phyloP scores from a whole-genome alignment of 2,329 filamentous ascomycete species.

The Microdochium bolleyi region DNA sequence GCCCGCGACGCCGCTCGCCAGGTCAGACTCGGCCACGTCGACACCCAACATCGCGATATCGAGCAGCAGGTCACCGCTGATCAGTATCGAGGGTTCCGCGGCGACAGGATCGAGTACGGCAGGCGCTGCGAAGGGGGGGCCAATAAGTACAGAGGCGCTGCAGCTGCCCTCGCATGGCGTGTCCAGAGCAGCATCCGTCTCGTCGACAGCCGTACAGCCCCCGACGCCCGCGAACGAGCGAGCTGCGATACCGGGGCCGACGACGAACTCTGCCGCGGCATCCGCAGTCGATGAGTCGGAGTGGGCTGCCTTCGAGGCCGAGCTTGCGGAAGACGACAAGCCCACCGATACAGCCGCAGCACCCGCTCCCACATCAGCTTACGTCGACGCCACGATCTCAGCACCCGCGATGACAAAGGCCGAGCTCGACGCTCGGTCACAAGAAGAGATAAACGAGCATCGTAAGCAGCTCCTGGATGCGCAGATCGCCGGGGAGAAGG shows the following conservation, averaged over 20 bases:
- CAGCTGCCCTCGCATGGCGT: background rate
- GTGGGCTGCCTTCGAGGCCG: slow-evolving; percentile 82
- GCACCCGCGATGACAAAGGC: slow-evolving; percentile 60
- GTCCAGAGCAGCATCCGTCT: background rate
- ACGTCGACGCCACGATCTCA: slow-evolving; percentile 51
- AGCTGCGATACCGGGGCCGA: slow-evolving; percentile 1
- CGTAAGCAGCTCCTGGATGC: slow-evolving; percentile 45
- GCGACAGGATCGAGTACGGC: background rate
- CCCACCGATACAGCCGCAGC: slow-evolving; percentile 16
- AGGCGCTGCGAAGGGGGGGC: slow-evolving; percentile 5
- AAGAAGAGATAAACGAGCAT: slow-evolving; percentile 40
- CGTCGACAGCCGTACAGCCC: background rate
- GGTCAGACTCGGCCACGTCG: slow-evolving; percentile 32
- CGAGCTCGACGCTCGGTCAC: slow-evolving; percentile 48
- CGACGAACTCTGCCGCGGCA: slow-evolving; percentile 8
- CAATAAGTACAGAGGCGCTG: slow-evolving; percentile 15
- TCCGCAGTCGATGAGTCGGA: slow-evolving; percentile 59
- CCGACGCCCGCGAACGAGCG: background rate
- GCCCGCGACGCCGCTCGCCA: slow-evolving; percentile 48
- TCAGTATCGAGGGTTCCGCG: slow-evolving; percentile 11
- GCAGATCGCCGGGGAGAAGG: slow-evolving; percentile 57
- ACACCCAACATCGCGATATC: slow-evolving; percentile 28
- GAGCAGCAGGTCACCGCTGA: slow-evolving; percentile 28
- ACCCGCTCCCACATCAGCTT: slow-evolving; percentile 8
- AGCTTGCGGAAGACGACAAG: slow-evolving; percentile 46